Evolutionary conservation across 129 eudicot genomes (phyloP).

Genomic region (Centaurea solstitialis): DNA sequence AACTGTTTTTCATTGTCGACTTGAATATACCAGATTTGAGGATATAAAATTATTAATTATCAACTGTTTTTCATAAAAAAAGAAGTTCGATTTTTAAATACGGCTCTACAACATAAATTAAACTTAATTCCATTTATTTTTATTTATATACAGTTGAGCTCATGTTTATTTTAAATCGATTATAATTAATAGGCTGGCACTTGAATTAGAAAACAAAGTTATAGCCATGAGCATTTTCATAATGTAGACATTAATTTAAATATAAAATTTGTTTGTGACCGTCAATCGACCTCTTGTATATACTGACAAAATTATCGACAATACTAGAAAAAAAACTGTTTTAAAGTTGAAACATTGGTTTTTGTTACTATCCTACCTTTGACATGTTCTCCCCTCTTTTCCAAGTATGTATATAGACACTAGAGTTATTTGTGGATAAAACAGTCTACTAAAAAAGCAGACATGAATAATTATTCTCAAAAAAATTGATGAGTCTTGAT

Average conservation of each 20-base stretch:
- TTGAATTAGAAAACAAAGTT: background rate
- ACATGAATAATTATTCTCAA: background rate
- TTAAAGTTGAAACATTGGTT: constrained; percentile 20
- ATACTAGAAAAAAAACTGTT: background rate
- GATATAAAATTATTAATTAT: no score
- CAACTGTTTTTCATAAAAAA: no score
- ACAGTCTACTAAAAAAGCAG: background rate
- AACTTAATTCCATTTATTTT: no score
- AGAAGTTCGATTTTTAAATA: no score
- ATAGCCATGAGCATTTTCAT: constrained; percentile 3
- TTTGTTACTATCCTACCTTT: constrained; percentile 10
- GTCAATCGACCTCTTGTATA: constrained; percentile 16
- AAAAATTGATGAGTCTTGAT: no score
- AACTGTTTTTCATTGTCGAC: no score
- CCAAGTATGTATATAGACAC: background rate
- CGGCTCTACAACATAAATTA: no score
- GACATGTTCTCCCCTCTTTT: background rate
- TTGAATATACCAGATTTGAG: no score
- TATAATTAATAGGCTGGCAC: background rate
- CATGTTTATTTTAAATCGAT: no score
- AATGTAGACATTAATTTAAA: background rate
- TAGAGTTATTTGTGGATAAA: no score
- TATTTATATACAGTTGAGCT: no score
- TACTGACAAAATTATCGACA: constrained; percentile 8
- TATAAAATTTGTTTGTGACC: constrained; percentile 1